Evolutionary conservation across 2,329 filamentous ascomycete genomes (phyloP), one percentile per base, ranked within the genome.

Genomic region (Exophiala phaeomuriformis): DNA sequence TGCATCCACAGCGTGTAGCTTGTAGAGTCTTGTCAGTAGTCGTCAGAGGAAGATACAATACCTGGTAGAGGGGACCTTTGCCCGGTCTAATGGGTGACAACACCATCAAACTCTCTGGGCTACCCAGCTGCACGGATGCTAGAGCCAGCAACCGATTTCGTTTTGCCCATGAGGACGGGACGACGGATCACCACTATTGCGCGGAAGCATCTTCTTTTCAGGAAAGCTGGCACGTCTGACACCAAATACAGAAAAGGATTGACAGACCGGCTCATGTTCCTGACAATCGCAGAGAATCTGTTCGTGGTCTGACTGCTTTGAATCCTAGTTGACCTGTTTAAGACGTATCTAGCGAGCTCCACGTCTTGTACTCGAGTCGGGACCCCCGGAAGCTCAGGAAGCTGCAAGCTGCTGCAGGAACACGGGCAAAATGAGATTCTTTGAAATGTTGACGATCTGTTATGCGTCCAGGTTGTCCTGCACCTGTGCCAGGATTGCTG

Each of bases 381-480:
- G 47, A 9, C 44, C 43, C 37, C 48, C 47, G 47, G 49, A 47
- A 52, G 46, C 48, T 50, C 52, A 58, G 49, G 52, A 59, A 19
- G 52, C 52, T 55, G 53, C 57, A 50, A 47, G 48, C 46, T 55
- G 55, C 55, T 55, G 57, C 57, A 59, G 57, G 57, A 59, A 59
- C 57, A 52, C 31, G 42, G 54, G 46, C 29, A 49, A 47, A 47
- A 46, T 50, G 41, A 56, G 42, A 53, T 36, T 53, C 44, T 41
- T 19, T 36, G 32, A 55, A 57, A 37, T 55, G 57, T 49, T 57
- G 57, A 59, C 57, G 57, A 59, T 59, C 57, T 31, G 5, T 42
- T 33, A 47, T 40, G 46, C 35, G 19, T 46, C 48, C 53, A 49
- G 19, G 19, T 19, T 19, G 19, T 19, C 19, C 19, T 19, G 19